Evolutionary conservation across 2,329 filamentous ascomycete genomes (phyloP), one percentile per base, ranked within the genome.

Genomic region (Thermoascus crustaceus): DNA sequence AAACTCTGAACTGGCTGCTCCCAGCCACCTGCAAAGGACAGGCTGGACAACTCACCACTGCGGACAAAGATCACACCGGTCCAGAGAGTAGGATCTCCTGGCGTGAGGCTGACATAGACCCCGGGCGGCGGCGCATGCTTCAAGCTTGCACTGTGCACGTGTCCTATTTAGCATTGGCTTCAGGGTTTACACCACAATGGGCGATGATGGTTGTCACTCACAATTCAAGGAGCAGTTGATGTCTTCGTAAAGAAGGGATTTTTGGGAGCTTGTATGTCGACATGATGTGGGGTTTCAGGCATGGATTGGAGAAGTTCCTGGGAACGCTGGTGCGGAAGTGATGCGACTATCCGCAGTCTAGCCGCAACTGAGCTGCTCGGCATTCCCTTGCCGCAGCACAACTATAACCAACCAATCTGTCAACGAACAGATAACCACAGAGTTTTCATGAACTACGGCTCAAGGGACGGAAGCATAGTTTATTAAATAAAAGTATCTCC

Each of bases 41-140:
- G 34, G 14, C 38, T 16, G 24, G 19, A 34, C 7, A 14, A 32
- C 45, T 46, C 67, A 91, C 89, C 89, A 69, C 85, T 81, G 38
- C 86, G 82, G 43, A 94, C 78, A 57, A 96, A 96, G 18, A 96
- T 70, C 13, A 94, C 83, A n/a, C 86, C 88, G 20, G 80, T 82
- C 89, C 89, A 96, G 32, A 87, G 66, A 10, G 78, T 78, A 11
- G 85, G 78, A 54, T 94, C 82, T 16, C 82, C 83, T 0, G 85
- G 85, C 18, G 82, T 84, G 40, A 94, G 73, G 57, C 76, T 85
- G 61, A 95, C 76, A 63, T 91, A 95, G 42, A 95, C 73, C 35
- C 91, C 89, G 38, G 85, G 78, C 2, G 88, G 88, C 57, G 83
- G 87, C 40, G 81, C 79, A 64, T 85, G 76, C 60, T 83, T 87